These are phyloP conservation scores for Tuber melanosporum DNA, from an alignment of 495 filamentous ascomycete species.

Conservation along the genomic window DNA sequence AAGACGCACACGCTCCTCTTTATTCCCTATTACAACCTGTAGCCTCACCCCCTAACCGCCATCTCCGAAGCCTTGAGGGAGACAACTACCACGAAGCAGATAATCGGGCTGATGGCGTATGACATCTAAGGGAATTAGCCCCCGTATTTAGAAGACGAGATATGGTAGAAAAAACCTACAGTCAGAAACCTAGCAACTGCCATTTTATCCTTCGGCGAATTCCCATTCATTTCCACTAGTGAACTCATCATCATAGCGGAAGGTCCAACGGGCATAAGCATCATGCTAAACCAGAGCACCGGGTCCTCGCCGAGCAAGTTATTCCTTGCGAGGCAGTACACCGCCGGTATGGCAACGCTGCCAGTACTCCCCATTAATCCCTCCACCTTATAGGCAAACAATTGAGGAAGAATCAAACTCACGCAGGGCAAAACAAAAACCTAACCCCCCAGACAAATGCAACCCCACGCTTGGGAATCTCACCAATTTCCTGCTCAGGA, in stretches of 20 bases:
- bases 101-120: constrained; percentile 51
- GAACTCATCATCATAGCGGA: constrained; percentile 63
- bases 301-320: constrained; percentile 58
- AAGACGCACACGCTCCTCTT: neutral
- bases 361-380: constrained; percentile 3
- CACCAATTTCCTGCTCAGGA: constrained; percentile 49
- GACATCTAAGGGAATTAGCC: constrained; percentile 25
- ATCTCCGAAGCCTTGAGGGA: constrained; percentile 49
- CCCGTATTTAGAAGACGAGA: neutral
- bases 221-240: constrained; percentile 59
- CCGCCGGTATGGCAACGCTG: constrained; percentile 50
- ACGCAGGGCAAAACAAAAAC: constrained; percentile 62
- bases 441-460: constrained; percentile 54
- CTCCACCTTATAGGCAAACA: neutral
- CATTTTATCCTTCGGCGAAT: constrained; percentile 56
- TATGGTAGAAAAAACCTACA: constrained; percentile 44
- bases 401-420: constrained; percentile 26
- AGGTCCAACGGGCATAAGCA: constrained; percentile 70
- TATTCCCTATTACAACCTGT: neutral
- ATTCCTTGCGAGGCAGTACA: constrained; percentile 57
- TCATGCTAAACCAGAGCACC: constrained; percentile 68
- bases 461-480: constrained; percentile 49
- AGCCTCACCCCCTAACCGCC: neutral
- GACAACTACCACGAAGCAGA: constrained; percentile 52
- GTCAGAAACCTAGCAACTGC: constrained; percentile 64